Evolutionary conservation across 495 filamentous ascomycete genomes (phyloP), one percentile per base, ranked within the genome.

Genomic region (Tuber aestivum): DNA sequence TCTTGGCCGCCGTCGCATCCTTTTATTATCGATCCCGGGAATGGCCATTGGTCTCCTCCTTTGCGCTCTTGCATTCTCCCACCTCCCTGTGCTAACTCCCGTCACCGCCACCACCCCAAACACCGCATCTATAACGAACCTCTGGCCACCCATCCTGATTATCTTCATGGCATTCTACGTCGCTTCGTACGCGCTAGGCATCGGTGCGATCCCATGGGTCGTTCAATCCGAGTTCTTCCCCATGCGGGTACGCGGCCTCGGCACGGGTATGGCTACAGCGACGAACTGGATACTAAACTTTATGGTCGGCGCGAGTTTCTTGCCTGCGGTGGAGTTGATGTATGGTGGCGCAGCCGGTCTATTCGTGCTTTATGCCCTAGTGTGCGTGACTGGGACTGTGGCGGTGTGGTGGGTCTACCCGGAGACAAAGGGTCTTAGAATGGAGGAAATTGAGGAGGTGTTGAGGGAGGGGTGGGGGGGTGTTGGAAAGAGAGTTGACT

Each of bases 231-330:
- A 97, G 85, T 89, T 97, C 23, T 97, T 97, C 81, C 90, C 94
- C 10, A 87, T 97, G 77, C 89, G 88, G 69, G 92, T 97, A 12
- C 92, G 94, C 41, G 92, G 91, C 0, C 82, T 96, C 2, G 94
- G 94, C 9, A 94, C 92, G 42, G 90, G 90, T 0, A 79, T 96
- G n/a, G 90, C 93, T 1, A 97, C 94, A 23, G 90, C 92, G 3
- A 95, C 92, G 7, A 97, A 97, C 78, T 97, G 94, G 94, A 88
- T 87, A 23, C 90, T 90, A 7, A 97, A 97, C 84, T 93, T 94
- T 78, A 82, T 96, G n/a, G 89, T 97, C 18, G 94, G 94, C 0
- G 85, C 94, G 69, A 94, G 92, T 0, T 97, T 97, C 78, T 83
- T 97, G 76, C 91, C 92, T 0, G 88, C 97, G 87, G 94, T 97